Conservation (phyloP, 2,329 filamentous ascomycete genomes). For the Fusarium sp. region DNA sequence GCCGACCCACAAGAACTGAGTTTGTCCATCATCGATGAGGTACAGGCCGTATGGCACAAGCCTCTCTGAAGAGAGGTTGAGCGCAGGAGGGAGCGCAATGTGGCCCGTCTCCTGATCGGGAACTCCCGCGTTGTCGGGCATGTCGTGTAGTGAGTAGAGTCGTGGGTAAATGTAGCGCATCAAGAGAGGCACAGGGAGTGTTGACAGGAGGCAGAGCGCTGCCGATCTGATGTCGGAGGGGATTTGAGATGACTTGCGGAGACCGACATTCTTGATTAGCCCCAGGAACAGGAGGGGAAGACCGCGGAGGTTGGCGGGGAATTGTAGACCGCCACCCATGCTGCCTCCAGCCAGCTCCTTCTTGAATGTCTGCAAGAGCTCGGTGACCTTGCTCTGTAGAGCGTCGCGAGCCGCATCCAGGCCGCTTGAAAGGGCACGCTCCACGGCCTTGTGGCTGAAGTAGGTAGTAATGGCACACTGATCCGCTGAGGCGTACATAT, state of each 20-base stretch:
- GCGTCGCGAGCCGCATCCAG: slow-evolving; percentile 92
- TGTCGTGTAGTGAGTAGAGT: slow-evolving; percentile 90
- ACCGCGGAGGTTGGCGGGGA: slow-evolving; percentile 89
- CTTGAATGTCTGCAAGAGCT: slow-evolving; percentile 93
- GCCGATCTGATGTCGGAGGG: slow-evolving; percentile 93
- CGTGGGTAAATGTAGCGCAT: slow-evolving; percentile 93
- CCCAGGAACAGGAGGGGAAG: slow-evolving; percentile 92
- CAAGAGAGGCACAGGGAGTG: slow-evolving; percentile 85
- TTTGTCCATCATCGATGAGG: slow-evolving; percentile 96
- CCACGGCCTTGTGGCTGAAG: slow-evolving; percentile 97
- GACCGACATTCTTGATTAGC: slow-evolving; percentile 93
- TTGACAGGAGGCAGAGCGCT: slow-evolving; percentile 92
- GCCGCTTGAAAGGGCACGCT: slow-evolving; percentile 84
- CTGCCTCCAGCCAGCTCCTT: slow-evolving; percentile 96
- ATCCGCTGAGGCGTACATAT: slow-evolving; percentile 94
- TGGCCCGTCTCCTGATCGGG: slow-evolving; percentile 88
- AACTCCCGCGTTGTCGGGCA: slow-evolving; percentile 91
- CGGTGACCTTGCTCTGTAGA: slow-evolving; percentile 88
- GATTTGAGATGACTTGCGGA: slow-evolving; percentile 92
- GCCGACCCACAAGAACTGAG: slow-evolving; percentile 96
- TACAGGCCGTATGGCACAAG: slow-evolving; percentile 92
- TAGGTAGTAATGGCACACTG: slow-evolving; percentile 93
- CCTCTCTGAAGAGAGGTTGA: slow-evolving; percentile 88
- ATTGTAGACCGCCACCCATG: slow-evolving; percentile 93
- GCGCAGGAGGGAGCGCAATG: slow-evolving; percentile 83